Conservation (phyloP, 306 rosid genomes). For the Vigna reflexopilosa region DNA sequence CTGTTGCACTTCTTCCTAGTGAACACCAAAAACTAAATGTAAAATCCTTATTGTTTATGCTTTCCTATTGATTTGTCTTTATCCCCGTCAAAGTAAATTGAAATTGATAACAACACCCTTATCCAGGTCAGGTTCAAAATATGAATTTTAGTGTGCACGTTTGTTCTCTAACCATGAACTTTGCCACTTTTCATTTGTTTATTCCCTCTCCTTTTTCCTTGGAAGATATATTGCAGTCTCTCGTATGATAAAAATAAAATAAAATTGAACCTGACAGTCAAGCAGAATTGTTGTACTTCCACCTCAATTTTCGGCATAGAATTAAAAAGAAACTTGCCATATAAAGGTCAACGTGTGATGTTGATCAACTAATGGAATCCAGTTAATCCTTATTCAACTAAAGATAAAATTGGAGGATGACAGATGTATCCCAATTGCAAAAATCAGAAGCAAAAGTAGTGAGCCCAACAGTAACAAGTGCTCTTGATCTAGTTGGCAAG, state of each 20-base stretch:
- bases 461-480: neutral
- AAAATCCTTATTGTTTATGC: constrained; percentile 14
- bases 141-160: neutral
- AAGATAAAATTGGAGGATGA: neutral
- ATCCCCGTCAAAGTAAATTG: neutral
- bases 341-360: neutral
- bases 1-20: constrained; percentile 36
- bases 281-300: neutral
- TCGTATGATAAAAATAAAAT: neutral
- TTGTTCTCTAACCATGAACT: neutral
- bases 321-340: neutral
- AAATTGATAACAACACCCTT: constrained; percentile 1
- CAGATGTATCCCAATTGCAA: neutral
- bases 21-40: constrained; percentile 24
- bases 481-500: neutral
- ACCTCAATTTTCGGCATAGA: constrained; percentile 1
- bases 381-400: neutral
- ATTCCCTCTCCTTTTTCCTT: neutral
- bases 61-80: neutral
- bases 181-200: neutral
- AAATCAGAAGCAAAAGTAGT: neutral
- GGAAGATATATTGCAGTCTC: neutral
- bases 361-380: constrained; percentile 15
- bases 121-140: constrained; percentile 9
- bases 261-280: neutral